Evolutionary conservation across 805 yeast genomes (phyloP).

Genomic region (Pichia kluyveri): DNA sequence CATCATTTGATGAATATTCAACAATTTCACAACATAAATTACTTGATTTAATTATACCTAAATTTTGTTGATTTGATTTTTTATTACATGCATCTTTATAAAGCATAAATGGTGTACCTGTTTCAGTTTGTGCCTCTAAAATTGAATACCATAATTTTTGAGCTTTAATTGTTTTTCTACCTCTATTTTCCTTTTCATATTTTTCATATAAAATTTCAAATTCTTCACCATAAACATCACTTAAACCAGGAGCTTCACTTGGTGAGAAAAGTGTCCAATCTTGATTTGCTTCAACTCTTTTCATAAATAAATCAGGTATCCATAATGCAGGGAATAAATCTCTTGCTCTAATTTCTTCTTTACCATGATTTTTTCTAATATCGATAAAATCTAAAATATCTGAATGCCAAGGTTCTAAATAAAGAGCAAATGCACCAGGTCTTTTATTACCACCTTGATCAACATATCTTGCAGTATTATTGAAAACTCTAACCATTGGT

Average conservation of each 20-base stretch:
- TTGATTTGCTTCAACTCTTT: constrained; percentile 66
- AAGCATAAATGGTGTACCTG: constrained; percentile 92
- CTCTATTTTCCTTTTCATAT: constrained; percentile 66
- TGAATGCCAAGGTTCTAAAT: constrained; percentile 95
- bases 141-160: constrained; percentile 89
- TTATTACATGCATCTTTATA: constrained; percentile 87
- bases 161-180: constrained; percentile 61
- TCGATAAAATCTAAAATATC: constrained; percentile 84
- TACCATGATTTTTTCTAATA: constrained; percentile 87
- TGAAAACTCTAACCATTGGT: constrained; percentile 94
- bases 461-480: constrained; percentile 92
- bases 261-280: constrained; percentile 92
- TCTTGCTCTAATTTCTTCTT: constrained; percentile 87
- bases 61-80: constrained; percentile 84
- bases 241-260: constrained; percentile 76
- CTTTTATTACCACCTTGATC: constrained; percentile 98
- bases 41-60: constrained; percentile 91
- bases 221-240: constrained; percentile 77
- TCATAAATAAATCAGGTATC: constrained; percentile 93
- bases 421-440: constrained; percentile 94
- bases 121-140: constrained; percentile 87
- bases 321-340: constrained; percentile 90
- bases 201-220: constrained; percentile 61
- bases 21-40: constrained; percentile 92
- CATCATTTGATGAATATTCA: constrained; percentile 85